A percentile compares a stretch with the other conserved stretches of the same genome.
Conservation (phyloP, 345 rosid species). For the Syzygium aromaticum region DNA sequence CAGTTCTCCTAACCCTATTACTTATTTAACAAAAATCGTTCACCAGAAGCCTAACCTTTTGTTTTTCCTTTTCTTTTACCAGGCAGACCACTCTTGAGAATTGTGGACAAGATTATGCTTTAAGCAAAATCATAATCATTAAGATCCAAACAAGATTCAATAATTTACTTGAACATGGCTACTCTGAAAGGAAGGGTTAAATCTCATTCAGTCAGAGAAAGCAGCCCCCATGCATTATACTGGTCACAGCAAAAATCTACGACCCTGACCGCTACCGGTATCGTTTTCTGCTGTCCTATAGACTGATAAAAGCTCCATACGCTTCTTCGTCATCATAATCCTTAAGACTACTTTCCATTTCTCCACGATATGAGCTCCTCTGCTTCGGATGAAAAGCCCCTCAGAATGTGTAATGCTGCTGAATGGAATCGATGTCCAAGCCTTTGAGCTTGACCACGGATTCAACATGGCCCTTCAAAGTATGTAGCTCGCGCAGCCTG, state of each 20-base stretch:
- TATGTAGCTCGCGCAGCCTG: conserved; percentile 70
- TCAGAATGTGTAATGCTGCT: conserved; percentile 57
- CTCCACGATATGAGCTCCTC: not conserved
- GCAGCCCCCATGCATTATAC: not conserved
- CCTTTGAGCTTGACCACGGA: conserved; percentile 86
- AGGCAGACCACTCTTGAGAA: not conserved
- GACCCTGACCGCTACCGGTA: not conserved
- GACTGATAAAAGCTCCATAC: not conserved
- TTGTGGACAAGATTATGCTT: not conserved
- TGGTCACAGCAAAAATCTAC: not conserved
- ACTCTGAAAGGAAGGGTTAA: not conserved
- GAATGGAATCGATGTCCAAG: conserved; percentile 72
- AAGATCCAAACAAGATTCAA: not conserved
- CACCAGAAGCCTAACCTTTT: not conserved
- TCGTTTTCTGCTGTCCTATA: not conserved
- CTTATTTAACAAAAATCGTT: not conserved
- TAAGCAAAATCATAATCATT: not conserved
- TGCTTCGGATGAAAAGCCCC: conserved; percentile 14
- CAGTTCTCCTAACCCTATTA: too few relatives aligned
- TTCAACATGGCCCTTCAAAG: conserved; percentile 79
- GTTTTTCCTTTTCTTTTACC: not conserved
- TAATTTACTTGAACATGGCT: not conserved
- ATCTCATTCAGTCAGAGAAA: not conserved
- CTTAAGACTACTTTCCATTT: not conserved
- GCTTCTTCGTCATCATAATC: conserved; percentile 13